Conservation (phyloP, 2,329 filamentous ascomycete genomes). For the Cladosporium sp. region DNA sequence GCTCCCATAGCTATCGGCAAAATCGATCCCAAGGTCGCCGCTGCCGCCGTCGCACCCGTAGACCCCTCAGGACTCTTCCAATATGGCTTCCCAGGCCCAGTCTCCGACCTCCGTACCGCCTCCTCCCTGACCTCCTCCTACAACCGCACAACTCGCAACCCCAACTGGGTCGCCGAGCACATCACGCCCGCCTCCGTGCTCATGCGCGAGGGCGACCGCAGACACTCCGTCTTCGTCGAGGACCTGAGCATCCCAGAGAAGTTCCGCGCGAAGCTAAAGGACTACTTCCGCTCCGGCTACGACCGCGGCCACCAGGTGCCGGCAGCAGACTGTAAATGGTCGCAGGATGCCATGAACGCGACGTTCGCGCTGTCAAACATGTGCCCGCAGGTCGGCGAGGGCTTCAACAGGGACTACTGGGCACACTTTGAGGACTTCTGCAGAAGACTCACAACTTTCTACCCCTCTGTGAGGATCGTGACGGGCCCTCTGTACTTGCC, state of each 20-base stretch:
- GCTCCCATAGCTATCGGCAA: constrained; percentile 31
- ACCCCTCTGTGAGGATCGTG: constrained; percentile 86
- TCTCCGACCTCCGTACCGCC: constrained; percentile 77
- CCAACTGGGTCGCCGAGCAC: constrained; percentile 89
- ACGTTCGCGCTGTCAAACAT: constrained; percentile 95
- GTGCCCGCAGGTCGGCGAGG: constrained; percentile 97
- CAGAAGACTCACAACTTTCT: constrained; percentile 74
- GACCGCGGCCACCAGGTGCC: constrained; percentile 97
- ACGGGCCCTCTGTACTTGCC: constrained; percentile 94
- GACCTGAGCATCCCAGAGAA: constrained; percentile 76
- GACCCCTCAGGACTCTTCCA: constrained; percentile 56
- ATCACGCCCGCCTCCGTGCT: constrained; percentile 86
- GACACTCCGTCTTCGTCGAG: constrained; percentile 80
- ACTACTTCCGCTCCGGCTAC: constrained; percentile 94
- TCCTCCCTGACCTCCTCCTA: constrained; percentile 80
- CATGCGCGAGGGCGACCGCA: constrained; percentile 74
- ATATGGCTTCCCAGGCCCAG: constrained; percentile 82
- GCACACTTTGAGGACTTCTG: constrained; percentile 98
- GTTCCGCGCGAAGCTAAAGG: constrained; percentile 86
- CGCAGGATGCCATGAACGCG: constrained; percentile 88
- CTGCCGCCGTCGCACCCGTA: constrained; percentile 39
- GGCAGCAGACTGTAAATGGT: constrained; percentile 95
- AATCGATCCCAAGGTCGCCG: constrained; percentile 28
- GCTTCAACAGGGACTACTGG: constrained; percentile 99
- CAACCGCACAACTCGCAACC: constrained; percentile 89